Evolutionary conservation across 225 moss, liverwort and hornwort species (phyloP), one percentile per base, ranked within the genome.

Genomic region (Sphagnum tenellum): DNA sequence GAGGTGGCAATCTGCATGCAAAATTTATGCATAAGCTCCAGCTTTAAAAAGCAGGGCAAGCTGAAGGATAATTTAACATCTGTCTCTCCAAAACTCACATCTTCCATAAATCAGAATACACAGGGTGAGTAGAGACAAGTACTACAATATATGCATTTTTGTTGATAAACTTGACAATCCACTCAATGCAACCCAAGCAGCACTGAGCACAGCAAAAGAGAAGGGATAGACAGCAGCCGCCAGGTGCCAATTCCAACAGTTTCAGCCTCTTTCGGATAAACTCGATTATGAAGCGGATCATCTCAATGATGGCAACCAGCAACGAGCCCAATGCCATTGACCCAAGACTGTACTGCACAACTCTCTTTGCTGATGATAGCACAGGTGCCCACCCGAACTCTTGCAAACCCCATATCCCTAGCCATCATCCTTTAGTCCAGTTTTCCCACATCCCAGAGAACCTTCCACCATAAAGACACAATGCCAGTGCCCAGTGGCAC

Each of bases 321-420:
- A 95, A 76, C 2, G 94, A 91, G 5, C 91, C 94, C 12, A 95
- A 3, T 5, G 94, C 94, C 91, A 95, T 85, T 44, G 94, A 95
- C 45, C 94, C 91, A 81, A 95, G 66, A 11, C 91, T 89, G 56
- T 95, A 95, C 11, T 86, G 84, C 4, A 89, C 13, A 72, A 95
- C 73, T 7, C 91, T 70, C 62, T 86, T 91, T 2, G 88, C 79
- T 4, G 94, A 91, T 4, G 89, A 89, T 10, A 91, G 69, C 2
- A 95, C 89, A 46, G 94, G 91, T 29, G 89, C 70, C 69, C 76
- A 64, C 4, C 89, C 83, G 60, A 94, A 64, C 8, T 72, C 63
- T 91, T 94, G 89, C 45, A 67, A 55, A 60, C 12, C 45, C 29
- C 29, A 29, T 29, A 29, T 29, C 29, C 29, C 29, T 29, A 29